Evolutionary conservation across 352 stramenopile species (phyloP).

Genomic region (Phytophthora citrophthora): DNA sequence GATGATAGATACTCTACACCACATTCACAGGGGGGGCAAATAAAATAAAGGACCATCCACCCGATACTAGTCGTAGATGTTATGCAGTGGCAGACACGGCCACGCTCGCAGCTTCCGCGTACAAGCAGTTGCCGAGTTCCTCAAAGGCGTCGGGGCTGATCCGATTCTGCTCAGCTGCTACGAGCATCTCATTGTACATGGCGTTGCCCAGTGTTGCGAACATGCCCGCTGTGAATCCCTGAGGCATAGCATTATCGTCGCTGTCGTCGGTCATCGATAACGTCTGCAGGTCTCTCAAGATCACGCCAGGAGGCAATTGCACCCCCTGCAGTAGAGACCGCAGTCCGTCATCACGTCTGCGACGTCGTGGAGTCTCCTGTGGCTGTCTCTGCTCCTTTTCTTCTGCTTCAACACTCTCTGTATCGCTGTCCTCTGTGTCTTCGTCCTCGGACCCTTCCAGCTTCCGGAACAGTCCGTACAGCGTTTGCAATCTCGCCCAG

Average conservation of each 20-base stretch:
- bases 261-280: conserved; percentile 36
- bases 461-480: conserved; percentile 69
- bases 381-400: background rate
- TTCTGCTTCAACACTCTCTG: conserved; percentile 14
- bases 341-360: conserved; percentile 50
- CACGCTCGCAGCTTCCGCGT: conserved; percentile 50
- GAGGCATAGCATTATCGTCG: conserved; percentile 46
- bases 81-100: conserved; percentile 53
- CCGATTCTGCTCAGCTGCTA: conserved; percentile 44
- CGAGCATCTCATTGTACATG: conserved; percentile 73
- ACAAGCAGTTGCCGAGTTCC: conserved; percentile 59
- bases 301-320: conserved; percentile 42
- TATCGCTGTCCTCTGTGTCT: conserved; percentile 27
- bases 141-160: conserved; percentile 61
- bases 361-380: conserved; percentile 10
- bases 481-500: conserved; percentile 59
- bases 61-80: background rate
- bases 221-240: conserved; percentile 78
- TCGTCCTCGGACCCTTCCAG: conserved; percentile 34
- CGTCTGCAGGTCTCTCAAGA: conserved; percentile 60
- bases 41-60: conserved; percentile 32
- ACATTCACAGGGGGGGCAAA: conserved; percentile 17
- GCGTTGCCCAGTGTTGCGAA: conserved; percentile 72
- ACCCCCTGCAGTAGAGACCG: conserved; percentile 52
- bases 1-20: conserved; percentile 18